These are phyloP conservation scores for Arthroderma sp. DNA, from an alignment of 2,329 filamentous ascomycete genomes.

Conservation along the genomic window DNA sequence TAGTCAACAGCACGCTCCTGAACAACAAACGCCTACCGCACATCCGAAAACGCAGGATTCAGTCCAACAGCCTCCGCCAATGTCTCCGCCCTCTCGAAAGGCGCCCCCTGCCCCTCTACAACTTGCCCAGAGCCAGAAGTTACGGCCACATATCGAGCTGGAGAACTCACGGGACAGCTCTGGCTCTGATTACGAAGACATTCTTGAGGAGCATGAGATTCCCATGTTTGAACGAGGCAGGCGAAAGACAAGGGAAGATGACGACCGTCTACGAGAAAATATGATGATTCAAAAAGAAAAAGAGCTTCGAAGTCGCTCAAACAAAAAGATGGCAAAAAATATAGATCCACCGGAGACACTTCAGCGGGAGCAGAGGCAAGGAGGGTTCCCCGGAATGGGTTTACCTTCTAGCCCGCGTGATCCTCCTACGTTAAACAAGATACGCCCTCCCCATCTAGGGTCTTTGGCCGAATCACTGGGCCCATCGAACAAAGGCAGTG, in stretches of 20 bases:
- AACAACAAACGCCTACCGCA: too few relatives aligned
- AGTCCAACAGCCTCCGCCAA: background rate
- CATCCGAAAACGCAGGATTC: too few relatives aligned
- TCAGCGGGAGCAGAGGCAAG: conserved; percentile 13
- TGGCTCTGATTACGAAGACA: conserved; percentile 73
- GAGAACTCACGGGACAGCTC: conserved; percentile 45
- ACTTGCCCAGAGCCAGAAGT: conserved; percentile 38
- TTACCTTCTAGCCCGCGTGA: conserved; percentile 8
- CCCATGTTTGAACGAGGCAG: conserved; percentile 50
- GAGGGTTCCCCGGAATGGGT: conserved; percentile 23
- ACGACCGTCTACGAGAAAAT: conserved; percentile 66
- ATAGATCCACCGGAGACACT: conserved; percentile 33
- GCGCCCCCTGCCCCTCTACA: conserved; percentile 74
- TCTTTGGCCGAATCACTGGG: too few relatives aligned
- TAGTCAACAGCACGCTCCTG: too few relatives aligned
- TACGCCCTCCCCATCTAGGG: too few relatives aligned
- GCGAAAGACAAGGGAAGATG: conserved; percentile 73
- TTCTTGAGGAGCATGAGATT: conserved; percentile 55
- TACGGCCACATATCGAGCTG: conserved; percentile 33
- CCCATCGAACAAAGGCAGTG: conserved; percentile 5
- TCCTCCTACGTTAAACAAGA: conserved; percentile 7
- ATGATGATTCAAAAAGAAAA: conserved; percentile 49
- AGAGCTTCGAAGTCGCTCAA: conserved; percentile 58
- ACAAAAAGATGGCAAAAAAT: conserved; percentile 52
- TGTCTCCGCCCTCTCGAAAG: conserved; percentile 57